Conservation (phyloP, 1,284 basidiomycete genomes). For the Neolentinus lepideus region DNA sequence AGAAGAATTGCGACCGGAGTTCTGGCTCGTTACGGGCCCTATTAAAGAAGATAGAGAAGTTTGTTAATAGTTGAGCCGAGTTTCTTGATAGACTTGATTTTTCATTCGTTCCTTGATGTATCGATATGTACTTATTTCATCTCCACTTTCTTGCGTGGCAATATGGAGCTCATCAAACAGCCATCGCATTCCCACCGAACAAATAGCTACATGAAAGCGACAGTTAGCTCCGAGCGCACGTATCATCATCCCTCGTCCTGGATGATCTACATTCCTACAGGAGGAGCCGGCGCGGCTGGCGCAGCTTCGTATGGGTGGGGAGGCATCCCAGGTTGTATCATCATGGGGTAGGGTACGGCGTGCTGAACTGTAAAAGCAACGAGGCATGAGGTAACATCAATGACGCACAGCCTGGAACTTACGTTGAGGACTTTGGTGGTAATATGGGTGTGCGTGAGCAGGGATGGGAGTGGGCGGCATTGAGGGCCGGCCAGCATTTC, state of each 20-base stretch:
- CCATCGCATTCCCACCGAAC: conserved; percentile 2
- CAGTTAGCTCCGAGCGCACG: neutral
- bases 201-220: conserved; percentile 1
- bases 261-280: conserved; percentile 60
- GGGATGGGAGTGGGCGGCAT: conserved; percentile 84
- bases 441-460: conserved; percentile 75
- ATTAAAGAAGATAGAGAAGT: conserved; percentile 67
- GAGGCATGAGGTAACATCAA: conserved; percentile 8
- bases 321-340: conserved; percentile 67
- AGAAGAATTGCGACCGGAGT: conserved; percentile 74
- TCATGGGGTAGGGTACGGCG: conserved; percentile 77
- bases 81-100: neutral
- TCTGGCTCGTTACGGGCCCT: conserved; percentile 83
- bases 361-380: conserved; percentile 55
- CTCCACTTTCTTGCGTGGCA: neutral
- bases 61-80: neutral
- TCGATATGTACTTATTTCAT: neutral
- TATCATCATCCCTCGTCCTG: conserved; percentile 30
- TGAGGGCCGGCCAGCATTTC: conserved; percentile 65
- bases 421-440: conserved; percentile 83
- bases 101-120: neutral
- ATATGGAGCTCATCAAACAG: neutral
- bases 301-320: conserved; percentile 68
- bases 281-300: conserved; percentile 54
- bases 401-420: conserved; percentile 26